Evolutionary conservation across 2,329 filamentous ascomycete species (phyloP), one percentile per base, ranked within the genome.

Genomic region (Ophiognomonia clavigignenti-juglandacearum): DNA sequence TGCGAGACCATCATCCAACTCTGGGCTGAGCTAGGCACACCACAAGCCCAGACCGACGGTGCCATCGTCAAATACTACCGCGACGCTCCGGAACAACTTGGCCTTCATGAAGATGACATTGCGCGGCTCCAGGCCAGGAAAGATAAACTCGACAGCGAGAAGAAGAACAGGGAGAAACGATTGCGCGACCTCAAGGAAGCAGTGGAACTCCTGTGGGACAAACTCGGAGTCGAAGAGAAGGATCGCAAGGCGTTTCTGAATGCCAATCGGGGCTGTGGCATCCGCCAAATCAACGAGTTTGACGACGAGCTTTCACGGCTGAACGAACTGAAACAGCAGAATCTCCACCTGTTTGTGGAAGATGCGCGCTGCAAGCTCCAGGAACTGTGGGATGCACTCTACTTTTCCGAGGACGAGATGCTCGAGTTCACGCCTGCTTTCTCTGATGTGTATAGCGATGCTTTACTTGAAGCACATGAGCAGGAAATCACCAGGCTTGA

Each of bases 331-430:
- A 98, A 98, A 73, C 79, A 86, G 58, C 88, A 98, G 64, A 96
- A 98, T 59, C 75, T 98, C 53, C 91, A 96, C 62, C 69, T 97
- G 4, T 98, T 98, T 59, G 89, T 98, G 10, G 93, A 97, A 64
- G 93, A 98, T 69, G 86, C 92, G 18, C 81, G 95, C 34, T 87
- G 83, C 68, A 88, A 88, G 62, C 77, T 98, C 10, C 92, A 97
- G 65, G 91, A 95, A 61, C 80, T 98, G 1, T 98, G 95, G 93
- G 93, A 98, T 62, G 76, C 82, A 0, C 72, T 98, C 2, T 97
- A 93, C 71, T 91, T 95, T 61, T 96, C 88, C 0, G 93, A 98
- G 63, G 93, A 98, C 60, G 93, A 98, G 69, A 97, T 97, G 91
- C 80, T 97, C 47, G 91, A 96, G 56, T 98, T 98, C 58, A 93